Base-by-base conservation (phyloP, 768 basidiomycete genomes). In the Amanita pseudoporphyria region DNA sequence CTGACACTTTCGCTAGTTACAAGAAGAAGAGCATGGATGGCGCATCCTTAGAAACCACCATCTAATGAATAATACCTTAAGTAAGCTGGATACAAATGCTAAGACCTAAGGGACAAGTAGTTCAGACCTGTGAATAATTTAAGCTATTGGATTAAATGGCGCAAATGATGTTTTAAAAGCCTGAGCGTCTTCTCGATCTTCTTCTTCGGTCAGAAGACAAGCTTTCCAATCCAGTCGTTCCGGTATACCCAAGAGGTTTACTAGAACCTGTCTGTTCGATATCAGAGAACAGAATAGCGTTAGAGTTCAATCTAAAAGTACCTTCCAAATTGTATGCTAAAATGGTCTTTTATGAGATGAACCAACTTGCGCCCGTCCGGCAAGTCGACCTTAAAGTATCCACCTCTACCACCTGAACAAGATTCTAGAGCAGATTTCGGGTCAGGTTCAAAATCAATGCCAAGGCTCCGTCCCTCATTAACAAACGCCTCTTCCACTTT, bases 281-380 rank as follows among this genome's bases (percentile, higher is more conserved):
- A 32, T 48, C 18, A 57, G 53, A 53, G 44, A 19, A 14, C 53
- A 28, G 52, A 52, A 5, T 21, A 47, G 14, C n/a, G 21, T 24
- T 19, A 46, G 19, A 10, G 9, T 21, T 26, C 22, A 30, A n/a
- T 4, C 14, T 33, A 16, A 19, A 9, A 9, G 60, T 61, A 95
- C 94, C 95, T 79, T 53, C 92, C 94, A 65, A 98, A 98, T 62
- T 97, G 92, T 39, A 98, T 71, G 55, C 82, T 83, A 61, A 98
- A 98, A 16, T 83, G 73, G 28, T 82, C 79, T 60, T 82, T 82
- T 58, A 97, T 78, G 55, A 92, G 65, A 65, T 97, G 91, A 30
- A 97, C 82, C 71, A 98, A 71, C 66, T 78, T 86, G 54, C 74
- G 73, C 21, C 94, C 93, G 56, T 83, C 80, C 0, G 96, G 94